A percentile compares a stretch with the other conserved stretches of the same genome.
Evolutionary conservation across 2,329 filamentous ascomycete genomes (phyloP).

Genomic region (Hypoxylon sp.): DNA sequence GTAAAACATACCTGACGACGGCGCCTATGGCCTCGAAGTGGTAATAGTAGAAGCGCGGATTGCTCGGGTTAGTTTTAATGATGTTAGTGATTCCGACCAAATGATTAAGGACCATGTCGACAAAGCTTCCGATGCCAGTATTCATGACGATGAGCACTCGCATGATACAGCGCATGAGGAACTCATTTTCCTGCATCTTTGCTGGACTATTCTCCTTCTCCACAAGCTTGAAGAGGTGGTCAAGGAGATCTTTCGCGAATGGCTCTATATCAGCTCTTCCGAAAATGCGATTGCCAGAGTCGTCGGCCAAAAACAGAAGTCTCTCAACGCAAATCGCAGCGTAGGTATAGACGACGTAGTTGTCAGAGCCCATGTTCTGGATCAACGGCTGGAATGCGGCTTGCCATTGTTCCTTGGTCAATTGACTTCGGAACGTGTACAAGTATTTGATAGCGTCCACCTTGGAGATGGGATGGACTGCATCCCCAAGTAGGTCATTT

Average conservation of each 20-base stretch:
- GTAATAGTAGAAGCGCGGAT: constrained; percentile 98
- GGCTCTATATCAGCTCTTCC: constrained; percentile 81
- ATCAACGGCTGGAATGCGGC: constrained; percentile 90
- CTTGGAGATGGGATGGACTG: constrained; percentile 86
- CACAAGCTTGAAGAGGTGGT: constrained; percentile 91
- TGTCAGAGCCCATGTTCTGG: constrained; percentile 86
- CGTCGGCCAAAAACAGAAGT: constrained; percentile 84
- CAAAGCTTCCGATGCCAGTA: constrained; percentile 79
- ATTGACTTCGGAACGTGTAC: constrained; percentile 94
- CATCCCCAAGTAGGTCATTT: constrained; percentile 80
- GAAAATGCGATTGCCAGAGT: constrained; percentile 81
- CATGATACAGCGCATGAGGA: constrained; percentile 99
- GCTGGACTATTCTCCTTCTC: constrained; percentile 85
- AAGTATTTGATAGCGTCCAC: constrained; percentile 99
- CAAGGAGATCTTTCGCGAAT: constrained; percentile 85
- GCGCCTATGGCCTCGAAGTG: constrained; percentile 96
- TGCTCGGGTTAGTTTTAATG: constrained; percentile 95
- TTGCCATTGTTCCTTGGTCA: constrained; percentile 92
- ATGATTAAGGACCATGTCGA: constrained; percentile 83
- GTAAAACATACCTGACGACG: constrained; percentile 71
- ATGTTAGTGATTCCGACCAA: constrained; percentile 90
- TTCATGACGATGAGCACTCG: constrained; percentile 93
- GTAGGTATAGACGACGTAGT: constrained; percentile 98
- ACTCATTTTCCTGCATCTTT: constrained; percentile 99
- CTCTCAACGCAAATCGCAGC: constrained; percentile 97